Base-by-base conservation (phyloP, 73 alveolate species). In the Paramecium pentaurelia region DNA sequence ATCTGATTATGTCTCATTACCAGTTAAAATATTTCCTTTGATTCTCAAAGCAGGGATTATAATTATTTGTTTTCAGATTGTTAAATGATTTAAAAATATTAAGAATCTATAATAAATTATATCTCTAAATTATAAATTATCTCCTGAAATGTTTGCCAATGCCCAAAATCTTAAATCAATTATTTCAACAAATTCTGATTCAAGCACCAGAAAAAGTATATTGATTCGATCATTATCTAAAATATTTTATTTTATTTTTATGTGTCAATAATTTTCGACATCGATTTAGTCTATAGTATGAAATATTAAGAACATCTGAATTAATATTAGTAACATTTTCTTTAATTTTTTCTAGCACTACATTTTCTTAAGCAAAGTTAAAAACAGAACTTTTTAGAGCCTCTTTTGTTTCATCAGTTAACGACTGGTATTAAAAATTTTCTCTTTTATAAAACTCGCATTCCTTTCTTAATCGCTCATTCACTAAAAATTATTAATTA, bases 131-230 rank as follows among this genome's bases (percentile, higher is more conserved):
- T 95, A 88, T 28, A 28, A 0, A 68, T 95, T 86, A 25, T 96
- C 99, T 10, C 98, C 98, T 2, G 98, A 96, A 77, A 97, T 95
- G 90, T 96, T 97, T 58, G 97, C 99, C 5, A 97, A 88, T 5
- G 97, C 94, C 99, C 98, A 96, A 73, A 95, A 89, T 7, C 97
- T 95, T 75, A 95, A 97, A 51, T 95, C 96, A 34, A 90, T 91
- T 40, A 97, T 95, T 60, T 96, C 97, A 27, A 73, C 92, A 18
- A 92, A 92, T 8, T 94, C 92, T 51, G 97, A 92, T 60, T 88
- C 45, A 58, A 97, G 93, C 36, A 94, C 71, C 32, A 77, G 88
- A 32, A 96, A 71, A 37, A 97, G 77, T 51, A 93, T 86, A 32
- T 93, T 89, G 25, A 97, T 37, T 3, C 98, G 97, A 27, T 98